Conservation (phyloP, 148 eudicot genomes). For the Persicaria tinctoria region DNA sequence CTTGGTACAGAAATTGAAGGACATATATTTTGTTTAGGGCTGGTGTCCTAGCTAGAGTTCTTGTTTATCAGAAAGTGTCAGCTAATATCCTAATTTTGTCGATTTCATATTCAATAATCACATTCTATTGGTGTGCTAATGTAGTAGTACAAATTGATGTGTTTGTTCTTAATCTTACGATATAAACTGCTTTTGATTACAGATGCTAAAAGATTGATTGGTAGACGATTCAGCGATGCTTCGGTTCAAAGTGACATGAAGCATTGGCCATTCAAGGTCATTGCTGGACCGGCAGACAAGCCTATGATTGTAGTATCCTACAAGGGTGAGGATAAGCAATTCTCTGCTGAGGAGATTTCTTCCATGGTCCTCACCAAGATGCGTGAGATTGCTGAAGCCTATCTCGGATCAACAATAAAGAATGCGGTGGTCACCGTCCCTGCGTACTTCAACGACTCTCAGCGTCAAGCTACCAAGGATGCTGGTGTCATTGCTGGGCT, state of each 20-base stretch:
- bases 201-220: conserved; percentile 10
- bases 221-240: conserved; percentile 5
- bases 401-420: background rate
- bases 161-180: too few relatives aligned
- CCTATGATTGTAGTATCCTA: conserved; percentile 2
- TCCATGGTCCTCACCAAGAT: conserved; percentile 3
- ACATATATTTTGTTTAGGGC: too few relatives aligned
- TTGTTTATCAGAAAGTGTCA: background rate
- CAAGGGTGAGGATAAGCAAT: conserved; percentile 4
- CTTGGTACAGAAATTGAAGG: too few relatives aligned
- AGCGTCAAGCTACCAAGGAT: too few relatives aligned
- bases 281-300: background rate
- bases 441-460: conserved; percentile 5
- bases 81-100: too few relatives aligned
- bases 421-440: conserved; percentile 9
- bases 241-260: conserved; percentile 9
- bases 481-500: too few relatives aligned
- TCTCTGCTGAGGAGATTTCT: background rate
- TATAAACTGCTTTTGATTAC: background rate
- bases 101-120: too few relatives aligned
- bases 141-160: background rate
- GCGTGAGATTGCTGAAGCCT: conserved; percentile 6
- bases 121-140: background rate
- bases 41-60: too few relatives aligned
- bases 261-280: conserved; percentile 6